Evolutionary conservation across 306 rosid genomes (phyloP), one percentile per base, ranked within the genome.

Genomic region (Dalbergia cochinchinensis): DNA sequence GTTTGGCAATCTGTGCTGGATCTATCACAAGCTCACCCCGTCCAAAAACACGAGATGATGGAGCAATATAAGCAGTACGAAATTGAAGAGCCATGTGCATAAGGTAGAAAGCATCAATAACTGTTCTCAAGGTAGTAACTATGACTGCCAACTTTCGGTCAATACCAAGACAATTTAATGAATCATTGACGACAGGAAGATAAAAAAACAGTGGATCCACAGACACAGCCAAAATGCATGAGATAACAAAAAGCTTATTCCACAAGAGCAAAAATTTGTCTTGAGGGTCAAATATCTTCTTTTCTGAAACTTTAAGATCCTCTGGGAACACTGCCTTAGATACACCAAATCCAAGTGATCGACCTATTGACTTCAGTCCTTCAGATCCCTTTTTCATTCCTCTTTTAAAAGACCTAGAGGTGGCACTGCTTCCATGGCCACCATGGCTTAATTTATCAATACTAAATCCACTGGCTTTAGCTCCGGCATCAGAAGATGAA

Each of bases 1-100:
- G 86, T 76, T 86, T 91, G 20, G 98, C 98, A 65, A 93, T 93
- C 80, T 89, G 85, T 74, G 87, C 86, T 22, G 94, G 84, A 80
- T 89, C 92, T 80, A 93, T 93, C 86, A 93, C 97, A 81, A 93
- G 94, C 86, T 93, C 98, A 82, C 98, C 98, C 78, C 98, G 85
- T 78, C 98, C 98, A 80, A 93, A 93, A 70, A 93, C 98, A 86
- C 97, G 92, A 81, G 98, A 93, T 39, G 98, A 93, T 60, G 98
- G 98, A 72, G 98, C 98, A 80, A 93, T 93, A 82, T 88, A 93
- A 50, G 98, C 98, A 61, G 94, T 93, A 73, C 98, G 92, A 78
- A 93, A 93, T 74, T 93, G 98, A 74, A 93, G 91, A 75, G 91
- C 98, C 91, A 93, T 91, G 86, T 87, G 98, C 74, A 93, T 53